Evolutionary conservation across 2,329 filamentous ascomycete species (phyloP), one percentile per base, ranked within the genome.

Genomic region (Penicillium sp.): DNA sequence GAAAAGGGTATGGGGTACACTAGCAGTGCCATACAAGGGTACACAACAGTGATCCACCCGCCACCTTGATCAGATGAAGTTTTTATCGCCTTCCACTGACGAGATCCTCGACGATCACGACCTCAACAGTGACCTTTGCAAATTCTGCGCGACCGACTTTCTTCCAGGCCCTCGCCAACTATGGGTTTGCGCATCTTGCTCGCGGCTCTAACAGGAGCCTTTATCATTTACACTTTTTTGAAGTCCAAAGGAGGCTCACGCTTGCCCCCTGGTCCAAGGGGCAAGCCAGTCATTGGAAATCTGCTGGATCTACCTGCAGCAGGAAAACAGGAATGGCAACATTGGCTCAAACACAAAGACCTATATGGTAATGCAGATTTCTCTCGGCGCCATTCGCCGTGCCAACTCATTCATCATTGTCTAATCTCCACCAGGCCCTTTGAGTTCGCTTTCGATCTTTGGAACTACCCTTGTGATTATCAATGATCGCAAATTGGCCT

Each of bases 401-500:
- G 2, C 3, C 11, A 10, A 10, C 14, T 34, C 14, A 18, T 21
- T 13, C 9, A 2, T 27, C 22, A 27, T 40, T 39, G 27, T 7
- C 40, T 48, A 16, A 50, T 11, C 9, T 8, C 9, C 11, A n/a
- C 16, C 44, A 55, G 59, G 59, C 4, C 62, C 67, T 3, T 56
- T 72, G 29, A 67, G 74, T 53, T 77, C 74, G 4, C 55, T 80
- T 4, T 78, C 69, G 0, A 65, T 73, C 13, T 56, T 79, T 27
- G 76, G 77, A 0, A 68, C 74, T 39, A 75, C 75, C 0, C 64
- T 78, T 4, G 59, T 80, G 9, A 64, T 80, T 14, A 56, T 80
- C 6, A 75, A 78, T 50, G 75, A 75, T 41, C 45, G 58, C 2
- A 54, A 66, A 0, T 53, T 74, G 0, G 75, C 74, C 0, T 56